A percentile compares a stretch with the other conserved stretches of the same genome.
Evolutionary conservation across 2,329 filamentous ascomycete genomes (phyloP).

Genomic region (Aureobasidium sp.): DNA sequence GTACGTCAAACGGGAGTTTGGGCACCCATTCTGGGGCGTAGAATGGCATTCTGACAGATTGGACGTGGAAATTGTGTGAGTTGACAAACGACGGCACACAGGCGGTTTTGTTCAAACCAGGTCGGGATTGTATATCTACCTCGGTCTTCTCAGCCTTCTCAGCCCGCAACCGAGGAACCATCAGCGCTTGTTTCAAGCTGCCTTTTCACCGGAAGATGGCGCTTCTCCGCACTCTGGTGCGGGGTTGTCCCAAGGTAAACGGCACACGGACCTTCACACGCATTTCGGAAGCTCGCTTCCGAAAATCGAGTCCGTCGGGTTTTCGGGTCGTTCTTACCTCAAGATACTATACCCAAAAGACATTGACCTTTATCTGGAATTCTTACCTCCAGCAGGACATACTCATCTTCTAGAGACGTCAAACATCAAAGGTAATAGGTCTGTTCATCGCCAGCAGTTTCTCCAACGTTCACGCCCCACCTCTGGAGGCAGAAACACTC

Average conservation of each 20-base stretch:
- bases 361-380: not conserved
- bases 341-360: not conserved
- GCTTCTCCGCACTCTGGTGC: slow-evolving; percentile 2
- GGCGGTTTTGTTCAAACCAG: not conserved
- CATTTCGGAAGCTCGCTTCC: not conserved
- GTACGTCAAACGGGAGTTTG: slow-evolving; percentile 53
- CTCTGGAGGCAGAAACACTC: not conserved
- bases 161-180: not conserved
- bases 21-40: slow-evolving; percentile 54
- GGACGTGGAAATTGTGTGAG: not conserved
- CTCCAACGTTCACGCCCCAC: not conserved
- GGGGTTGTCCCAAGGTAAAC: not conserved
- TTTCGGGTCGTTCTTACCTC: not conserved
- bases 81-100: not conserved
- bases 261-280: not conserved
- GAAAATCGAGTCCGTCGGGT: not conserved
- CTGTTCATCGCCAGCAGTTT: not conserved
- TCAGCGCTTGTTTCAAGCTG: not conserved
- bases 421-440: not conserved
- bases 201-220: not conserved
- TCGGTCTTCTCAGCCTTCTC: not conserved
- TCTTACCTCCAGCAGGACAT: not conserved
- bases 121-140: not conserved
- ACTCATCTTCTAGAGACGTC: not conserved
- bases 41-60: slow-evolving; percentile 41